Base-by-base conservation (phyloP, 768 basidiomycete genomes). In the Serendipita sp. region DNA sequence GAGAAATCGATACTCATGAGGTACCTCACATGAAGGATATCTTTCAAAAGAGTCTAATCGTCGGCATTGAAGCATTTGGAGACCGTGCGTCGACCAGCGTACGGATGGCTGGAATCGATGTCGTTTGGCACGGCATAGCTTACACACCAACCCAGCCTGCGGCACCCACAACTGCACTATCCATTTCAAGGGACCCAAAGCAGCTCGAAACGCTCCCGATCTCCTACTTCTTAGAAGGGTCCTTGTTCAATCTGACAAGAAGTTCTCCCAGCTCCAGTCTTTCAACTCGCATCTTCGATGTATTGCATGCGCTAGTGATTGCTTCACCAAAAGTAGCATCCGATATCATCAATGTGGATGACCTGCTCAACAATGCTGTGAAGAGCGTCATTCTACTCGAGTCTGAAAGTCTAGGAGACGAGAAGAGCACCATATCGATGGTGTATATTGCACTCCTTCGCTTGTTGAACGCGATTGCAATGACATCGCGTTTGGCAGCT, bases 91-190 rank as follows among this genome's bases (percentile, higher is more conserved):
- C 56, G 3, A 37, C 8, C 2, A 82, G 80, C 66, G 78, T 89
- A 8, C 87, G 86, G 4, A 80, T 79, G 2, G 78, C 77, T 10
- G 88, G 87, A 0, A 78, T 89, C 5, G 86, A 89, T 65, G 78
- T 88, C 2, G 73, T 87, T 24, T 90, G 88, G 87, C 81, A 83
- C 66, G 85, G 84, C 63, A 71, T 88, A 30, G 87, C 1, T 79
- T 76, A n/a, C 88, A 86, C 54, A 54, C 16, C 30, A 32, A 10
- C 24, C 10, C 28, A n/a, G 5, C 5, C 5, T 28, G 3, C 30
- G 8, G 3, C n/a, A 18, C 16, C n/a, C 4, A 51, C 48, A 51
- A 35, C n/a, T 28, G 3, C 35, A 3, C 5, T 18, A 24, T 18
- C 24, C n/a, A 30, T 60, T 24, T 16, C 34, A 3, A 4, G 7